Conservation (phyloP, 2,329 filamentous ascomycete genomes). For the Metarhizium rileyi region DNA sequence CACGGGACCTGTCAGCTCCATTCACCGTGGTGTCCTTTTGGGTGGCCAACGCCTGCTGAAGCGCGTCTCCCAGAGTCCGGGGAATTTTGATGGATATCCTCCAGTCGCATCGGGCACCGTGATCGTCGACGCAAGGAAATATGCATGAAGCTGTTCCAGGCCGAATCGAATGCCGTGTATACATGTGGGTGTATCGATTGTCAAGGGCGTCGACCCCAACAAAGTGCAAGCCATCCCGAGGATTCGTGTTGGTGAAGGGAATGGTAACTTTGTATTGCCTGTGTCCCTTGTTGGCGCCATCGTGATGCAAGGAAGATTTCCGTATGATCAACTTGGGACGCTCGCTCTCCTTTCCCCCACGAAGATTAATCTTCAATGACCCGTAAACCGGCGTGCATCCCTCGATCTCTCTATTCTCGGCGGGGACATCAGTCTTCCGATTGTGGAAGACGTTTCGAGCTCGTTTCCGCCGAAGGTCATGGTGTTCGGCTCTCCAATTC, state of each 20-base stretch:
- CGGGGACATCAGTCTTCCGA: slow-evolving; percentile 42
- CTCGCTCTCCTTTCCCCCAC: slow-evolving; percentile 27
- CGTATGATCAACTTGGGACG: slow-evolving; percentile 34
- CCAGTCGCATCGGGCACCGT: slow-evolving; percentile 73
- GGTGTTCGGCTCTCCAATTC: slow-evolving; percentile 61
- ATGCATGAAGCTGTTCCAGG: slow-evolving; percentile 74
- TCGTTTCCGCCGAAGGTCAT: slow-evolving; percentile 62
- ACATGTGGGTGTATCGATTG: slow-evolving; percentile 79
- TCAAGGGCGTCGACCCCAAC: slow-evolving; percentile 76
- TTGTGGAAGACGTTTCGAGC: slow-evolving; percentile 44
- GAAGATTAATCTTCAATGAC: slow-evolving; percentile 37
- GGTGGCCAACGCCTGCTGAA: slow-evolving; percentile 37
- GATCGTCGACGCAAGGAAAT: slow-evolving; percentile 89
- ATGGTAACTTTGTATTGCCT: slow-evolving; percentile 47
- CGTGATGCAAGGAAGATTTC: slow-evolving; percentile 27
- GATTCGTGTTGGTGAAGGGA: slow-evolving; percentile 65
- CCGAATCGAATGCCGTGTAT: slow-evolving; percentile 71
- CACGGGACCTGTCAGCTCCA: slow-evolving; percentile 27
- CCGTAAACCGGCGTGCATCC: slow-evolving; percentile 48
- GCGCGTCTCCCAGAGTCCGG: slow-evolving; percentile 72
- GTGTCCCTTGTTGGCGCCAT: slow-evolving; percentile 27
- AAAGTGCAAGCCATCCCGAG: slow-evolving; percentile 85
- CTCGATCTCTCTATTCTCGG: slow-evolving; percentile 43
- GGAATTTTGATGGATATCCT: slow-evolving; percentile 81
- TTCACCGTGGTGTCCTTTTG: slow-evolving; percentile 24